Evolutionary conservation across 148 eudicot species (phyloP), one percentile per base, ranked within the genome.

Genomic region (Amaranthus cruentus): DNA sequence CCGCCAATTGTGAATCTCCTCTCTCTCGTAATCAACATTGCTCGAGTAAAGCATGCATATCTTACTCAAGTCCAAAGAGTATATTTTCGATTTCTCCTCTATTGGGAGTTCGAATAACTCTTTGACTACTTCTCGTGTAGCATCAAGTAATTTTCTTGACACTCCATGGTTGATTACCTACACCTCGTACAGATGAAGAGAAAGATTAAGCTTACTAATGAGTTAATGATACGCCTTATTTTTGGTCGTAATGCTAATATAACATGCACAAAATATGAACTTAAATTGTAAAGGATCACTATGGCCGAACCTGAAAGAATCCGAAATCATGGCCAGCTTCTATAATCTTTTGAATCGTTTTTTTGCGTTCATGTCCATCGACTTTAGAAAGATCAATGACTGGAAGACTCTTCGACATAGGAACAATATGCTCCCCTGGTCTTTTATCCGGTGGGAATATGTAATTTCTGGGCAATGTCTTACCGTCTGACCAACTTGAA

Each of bases 1-100:
- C 68, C 89, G 79, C 90, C 90, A 88, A 57, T 80, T 75, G 60
- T 90, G 85, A 76, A 83, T 72, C 42, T 83, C 82, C 67, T 88
- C 84, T 21, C 51, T 70, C n/a, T 72, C 85, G 73, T 12, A 81
- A 62, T 76, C 77, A 4, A 74, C 68, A 68, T 74, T 81, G 75
- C 92, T 88, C 2, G 89, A 73, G 71, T 69, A 78, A 13, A 81
- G 76, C 75, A 81, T 74, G 79, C 83, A 84, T 7, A 68, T 80
- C 72, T 60, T 54, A 47, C 67, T 73, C 21, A 75, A 46, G 0
- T 72, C 78, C 9, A 61, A 70, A 9, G 85, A 79, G 55, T 65
- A 86, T 3, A 74, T 61, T 9, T 55, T 61, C 18, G 76, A 54
- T 74, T 79, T 84, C 28, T 85, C 91, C 75, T 80, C 76, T 7